These are phyloP conservation scores for Chloroidium sp. DNA, from an alignment of 163 green algal species.

Conservation along the genomic window DNA sequence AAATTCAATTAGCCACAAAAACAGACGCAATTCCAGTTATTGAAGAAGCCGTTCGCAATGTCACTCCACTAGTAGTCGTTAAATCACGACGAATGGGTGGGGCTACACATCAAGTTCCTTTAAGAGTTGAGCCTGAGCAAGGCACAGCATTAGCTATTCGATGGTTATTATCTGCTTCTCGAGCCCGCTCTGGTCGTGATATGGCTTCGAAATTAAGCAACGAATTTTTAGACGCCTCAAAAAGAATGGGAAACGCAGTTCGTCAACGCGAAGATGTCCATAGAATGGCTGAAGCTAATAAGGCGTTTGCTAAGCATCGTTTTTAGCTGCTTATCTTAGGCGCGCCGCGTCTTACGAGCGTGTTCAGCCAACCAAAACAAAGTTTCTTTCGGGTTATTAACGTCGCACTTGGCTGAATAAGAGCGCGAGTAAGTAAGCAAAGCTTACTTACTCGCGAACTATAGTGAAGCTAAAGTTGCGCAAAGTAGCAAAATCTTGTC, in stretches of 20 bases:
- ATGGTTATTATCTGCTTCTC: conserved; percentile 32
- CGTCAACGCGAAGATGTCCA: conserved; percentile 26
- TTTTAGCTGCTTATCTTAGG: too few species aligned
- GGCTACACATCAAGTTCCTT: conserved; percentile 37
- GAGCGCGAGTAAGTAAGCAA: too few species aligned
- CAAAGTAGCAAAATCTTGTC: too few species aligned
- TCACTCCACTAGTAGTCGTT: conserved; percentile 39
- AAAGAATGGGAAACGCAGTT: conserved; percentile 33
- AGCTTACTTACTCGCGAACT: too few species aligned
- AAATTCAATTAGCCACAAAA: conserved; percentile 34
- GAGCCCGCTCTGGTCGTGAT: conserved; percentile 21
- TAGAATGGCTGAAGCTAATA: conserved; percentile 29
- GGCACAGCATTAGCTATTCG: conserved; percentile 35
- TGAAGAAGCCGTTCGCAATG: conserved; percentile 42
- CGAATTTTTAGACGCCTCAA: conserved; percentile 36
- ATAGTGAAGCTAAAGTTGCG: too few species aligned
- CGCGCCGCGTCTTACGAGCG: too few species aligned
- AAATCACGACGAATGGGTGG: conserved; percentile 36
- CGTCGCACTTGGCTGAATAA: too few species aligned
- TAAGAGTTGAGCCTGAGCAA: conserved; percentile 25
- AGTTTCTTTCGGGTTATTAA: too few species aligned
- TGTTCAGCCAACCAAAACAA: too few species aligned
- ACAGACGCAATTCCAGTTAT: conserved; percentile 40
- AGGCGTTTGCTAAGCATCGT: conserved; percentile 21
- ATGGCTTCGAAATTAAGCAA: conserved; percentile 30